Base-by-base conservation (phyloP, 176 grass and related monocot species). In the Zea luxurians region DNA sequence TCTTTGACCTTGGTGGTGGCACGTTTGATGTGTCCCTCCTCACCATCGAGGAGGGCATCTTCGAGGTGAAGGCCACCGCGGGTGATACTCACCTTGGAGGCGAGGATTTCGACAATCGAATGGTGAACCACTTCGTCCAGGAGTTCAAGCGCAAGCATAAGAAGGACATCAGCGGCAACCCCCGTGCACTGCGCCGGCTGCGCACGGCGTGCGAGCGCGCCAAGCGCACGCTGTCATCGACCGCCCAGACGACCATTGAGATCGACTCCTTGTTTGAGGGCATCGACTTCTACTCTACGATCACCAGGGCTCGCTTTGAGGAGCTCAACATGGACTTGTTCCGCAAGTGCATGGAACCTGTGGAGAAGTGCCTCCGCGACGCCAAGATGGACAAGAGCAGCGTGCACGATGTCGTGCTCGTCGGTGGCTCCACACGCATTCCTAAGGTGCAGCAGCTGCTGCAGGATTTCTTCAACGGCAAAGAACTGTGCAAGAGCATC, bases 291-390 rank as follows among this genome's bases (percentile, higher is more conserved):
- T 97, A 97, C 87, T 79, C 94, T 1, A 88, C 91, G 0, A 97
- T 97, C 63, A 97, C 94, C 54, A 53, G 87, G 48, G 91, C 94
- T 54, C 81, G 94, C 6, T 93, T 97, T 15, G 93, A 97, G 88
- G 93, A 97, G 81, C 86, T 97, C 12, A 97, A 93, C 89, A 97
- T 97, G 94, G 94, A 97, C 58, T 64, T 97, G 13, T 97, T 97
- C 76, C 84, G 89, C 10, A 97, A 93, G 84, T 93, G 94, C 84
- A 97, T 93, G 94, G 94, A 97, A 75, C 93, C 90, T 0, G 93
- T 97, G 47, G 93, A 97, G 88, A 97, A 93, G 75, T 93, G 90
- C 52, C 69, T 97, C 70, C 78, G 88, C 18, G 93, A 97, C 21
- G 90, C 93, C 9, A 97, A 97, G 83, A 97, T 97, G 90, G 93